These are phyloP conservation scores for Lasiodiplodia citricola DNA, from an alignment of 2,329 filamentous ascomycete species.

Conservation along the genomic window DNA sequence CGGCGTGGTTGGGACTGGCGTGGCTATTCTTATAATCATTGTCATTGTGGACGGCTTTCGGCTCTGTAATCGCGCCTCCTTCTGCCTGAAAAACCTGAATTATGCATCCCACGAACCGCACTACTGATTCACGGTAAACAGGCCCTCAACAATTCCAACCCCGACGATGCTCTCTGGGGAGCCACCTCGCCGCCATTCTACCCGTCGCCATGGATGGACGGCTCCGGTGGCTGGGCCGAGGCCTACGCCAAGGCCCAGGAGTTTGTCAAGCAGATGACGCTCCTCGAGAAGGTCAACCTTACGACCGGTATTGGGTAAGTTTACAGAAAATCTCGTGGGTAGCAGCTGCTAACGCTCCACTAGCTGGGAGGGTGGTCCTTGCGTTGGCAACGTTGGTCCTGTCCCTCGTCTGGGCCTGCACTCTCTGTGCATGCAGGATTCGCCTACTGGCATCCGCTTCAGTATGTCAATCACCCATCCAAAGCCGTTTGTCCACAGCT, in stretches of 20 bases:
- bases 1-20: background rate
- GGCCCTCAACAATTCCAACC: constrained; percentile 16
- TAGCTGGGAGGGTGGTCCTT: constrained; percentile 72
- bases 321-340: background rate
- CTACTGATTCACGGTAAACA: background rate
- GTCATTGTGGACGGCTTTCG: background rate
- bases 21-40: background rate
- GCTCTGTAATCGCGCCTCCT: background rate
- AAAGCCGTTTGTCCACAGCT: background rate
- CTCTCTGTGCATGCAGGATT: constrained; percentile 84
- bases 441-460: constrained; percentile 78
- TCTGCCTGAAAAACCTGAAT: background rate
- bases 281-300: constrained; percentile 90
- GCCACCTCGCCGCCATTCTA: constrained; percentile 70
- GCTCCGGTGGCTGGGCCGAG: constrained; percentile 71
- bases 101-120: too few species aligned
- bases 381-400: constrained; percentile 76
- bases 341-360: constrained; percentile 28
- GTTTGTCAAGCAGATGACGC: constrained; percentile 82
- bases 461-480: constrained; percentile 44
- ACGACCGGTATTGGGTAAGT: constrained; percentile 85
- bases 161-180: constrained; percentile 28
- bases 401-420: constrained; percentile 73
- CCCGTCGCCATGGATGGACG: constrained; percentile 85
- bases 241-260: constrained; percentile 77